These are phyloP conservation scores for Penicillium corylophilum DNA, from an alignment of 2,329 filamentous ascomycete species.

Conservation along the genomic window DNA sequence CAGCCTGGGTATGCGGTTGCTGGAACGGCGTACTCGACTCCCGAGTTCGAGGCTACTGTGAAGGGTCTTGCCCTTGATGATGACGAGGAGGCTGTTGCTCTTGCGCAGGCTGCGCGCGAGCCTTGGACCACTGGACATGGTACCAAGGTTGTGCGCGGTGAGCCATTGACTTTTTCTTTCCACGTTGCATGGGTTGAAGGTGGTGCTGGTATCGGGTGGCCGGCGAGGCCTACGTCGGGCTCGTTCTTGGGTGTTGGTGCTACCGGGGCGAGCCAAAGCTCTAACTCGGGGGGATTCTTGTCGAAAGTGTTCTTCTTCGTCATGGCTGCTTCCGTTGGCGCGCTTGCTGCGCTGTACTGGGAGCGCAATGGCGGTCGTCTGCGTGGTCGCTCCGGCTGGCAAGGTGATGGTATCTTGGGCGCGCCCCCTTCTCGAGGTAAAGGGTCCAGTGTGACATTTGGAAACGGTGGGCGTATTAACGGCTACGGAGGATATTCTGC, in stretches of 20 bases:
- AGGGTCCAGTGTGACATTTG: constrained; percentile 54
- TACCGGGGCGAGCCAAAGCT: constrained; percentile 5
- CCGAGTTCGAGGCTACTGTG: constrained; percentile 59
- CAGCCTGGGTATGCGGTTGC: constrained; percentile 78
- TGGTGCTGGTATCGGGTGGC: constrained; percentile 38
- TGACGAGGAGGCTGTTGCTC: constrained; percentile 47
- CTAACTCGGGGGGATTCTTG: constrained; percentile 23
- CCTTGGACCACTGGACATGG: constrained; percentile 51
- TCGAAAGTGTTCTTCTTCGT: constrained; percentile 36
- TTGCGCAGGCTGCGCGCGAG: constrained; percentile 44
- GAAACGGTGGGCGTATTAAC: constrained; percentile 54
- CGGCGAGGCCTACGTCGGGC: constrained; percentile 17
- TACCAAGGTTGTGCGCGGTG: constrained; percentile 77
- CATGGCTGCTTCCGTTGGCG: constrained; percentile 37
- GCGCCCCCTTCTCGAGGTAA: constrained; percentile 45
- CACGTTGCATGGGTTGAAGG: constrained; percentile 71
- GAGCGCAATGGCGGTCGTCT: constrained; percentile 31
- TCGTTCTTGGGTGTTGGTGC: constrained; percentile 18
- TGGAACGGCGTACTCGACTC: constrained; percentile 81
- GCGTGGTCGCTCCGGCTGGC: constrained; percentile 28
- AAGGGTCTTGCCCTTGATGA: constrained; percentile 16
- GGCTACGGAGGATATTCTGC: constrained; percentile 58
- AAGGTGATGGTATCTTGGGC: constrained; percentile 50
- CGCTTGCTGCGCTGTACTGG: constrained; percentile 38
- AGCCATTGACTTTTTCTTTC: constrained; percentile 75